Conservation (phyloP, 768 basidiomycete genomes). For the Leccinum arenicola region DNA sequence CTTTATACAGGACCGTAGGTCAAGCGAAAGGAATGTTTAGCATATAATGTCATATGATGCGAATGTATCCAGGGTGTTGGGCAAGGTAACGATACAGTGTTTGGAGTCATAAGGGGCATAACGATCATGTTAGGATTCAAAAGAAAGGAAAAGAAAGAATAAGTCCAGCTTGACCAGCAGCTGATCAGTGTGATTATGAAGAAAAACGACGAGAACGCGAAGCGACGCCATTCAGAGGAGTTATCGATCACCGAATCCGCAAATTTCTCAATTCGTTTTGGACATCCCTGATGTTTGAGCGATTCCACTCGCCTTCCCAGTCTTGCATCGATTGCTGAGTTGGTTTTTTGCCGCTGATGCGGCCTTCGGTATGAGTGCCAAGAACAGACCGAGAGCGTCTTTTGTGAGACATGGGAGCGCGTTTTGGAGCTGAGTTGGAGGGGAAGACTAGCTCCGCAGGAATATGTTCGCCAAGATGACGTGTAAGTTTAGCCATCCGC, state of each 20-base stretch:
- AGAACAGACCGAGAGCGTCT: conserved; percentile 20
- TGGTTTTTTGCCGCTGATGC: neutral
- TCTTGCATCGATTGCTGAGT: conserved; percentile 3
- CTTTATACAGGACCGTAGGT: neutral
- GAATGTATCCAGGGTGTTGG: neutral
- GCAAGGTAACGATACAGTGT: conserved; percentile 12
- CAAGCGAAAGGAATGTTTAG: neutral
- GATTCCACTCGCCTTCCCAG: conserved; percentile 44
- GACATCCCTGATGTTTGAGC: conserved; percentile 37
- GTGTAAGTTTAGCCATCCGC: conserved; percentile 56
- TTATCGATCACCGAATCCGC: conserved; percentile 7
- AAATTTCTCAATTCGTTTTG: conserved; percentile 36
- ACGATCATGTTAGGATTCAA: neutral
- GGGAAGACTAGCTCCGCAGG: conserved; percentile 53
- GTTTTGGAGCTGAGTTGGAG: conserved; percentile 4
- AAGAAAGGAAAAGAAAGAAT: neutral
- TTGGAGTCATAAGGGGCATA: conserved; percentile 1
- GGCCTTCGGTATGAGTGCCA: neutral
- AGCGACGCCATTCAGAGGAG: neutral
- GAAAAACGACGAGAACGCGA: neutral
- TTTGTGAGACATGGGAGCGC: neutral
- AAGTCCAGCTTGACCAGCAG: conserved; percentile 18
- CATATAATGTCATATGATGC: conserved; percentile 3
- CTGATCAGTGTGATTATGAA: neutral
- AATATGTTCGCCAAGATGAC: conserved; percentile 58